A percentile compares a stretch with the other conserved stretches of the same genome.
Evolutionary conservation across 495 filamentous ascomycete species (phyloP).

Genomic region (Penicillium argentinense): DNA sequence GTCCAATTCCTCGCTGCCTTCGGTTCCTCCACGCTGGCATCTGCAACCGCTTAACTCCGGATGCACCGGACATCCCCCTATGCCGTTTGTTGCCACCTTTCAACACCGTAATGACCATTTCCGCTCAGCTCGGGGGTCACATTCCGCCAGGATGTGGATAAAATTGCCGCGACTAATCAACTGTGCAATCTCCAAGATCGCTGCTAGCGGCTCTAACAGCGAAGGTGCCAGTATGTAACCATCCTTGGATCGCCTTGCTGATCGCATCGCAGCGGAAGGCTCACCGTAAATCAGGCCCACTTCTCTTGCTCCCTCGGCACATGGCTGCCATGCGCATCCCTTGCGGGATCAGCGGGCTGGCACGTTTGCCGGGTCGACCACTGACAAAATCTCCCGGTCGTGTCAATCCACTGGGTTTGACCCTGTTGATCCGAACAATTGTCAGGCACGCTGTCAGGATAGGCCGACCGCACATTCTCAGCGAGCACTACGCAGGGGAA

Average conservation of each 20-base stretch:
- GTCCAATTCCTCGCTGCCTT: too few relatives aligned
- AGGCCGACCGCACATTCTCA: too few relatives aligned
- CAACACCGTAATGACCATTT: neutral
- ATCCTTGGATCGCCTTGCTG: conserved; percentile 7
- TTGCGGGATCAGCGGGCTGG: neutral
- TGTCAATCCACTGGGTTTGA: neutral
- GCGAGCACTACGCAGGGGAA: neutral
- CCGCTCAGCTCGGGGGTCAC: conserved; percentile 1
- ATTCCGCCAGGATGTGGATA: conserved; percentile 1
- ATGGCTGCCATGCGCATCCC: neutral
- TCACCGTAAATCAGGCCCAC: conserved; percentile 6
- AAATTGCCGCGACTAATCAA: neutral
- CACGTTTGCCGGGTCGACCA: too few relatives aligned
- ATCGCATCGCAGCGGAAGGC: conserved; percentile 6
- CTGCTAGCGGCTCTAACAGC: conserved; percentile 18
- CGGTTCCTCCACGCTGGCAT: too few relatives aligned
- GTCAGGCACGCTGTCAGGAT: too few relatives aligned
- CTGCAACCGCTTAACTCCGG: conserved; percentile 4
- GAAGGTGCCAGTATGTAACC: conserved; percentile 9
- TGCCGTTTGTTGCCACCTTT: neutral
- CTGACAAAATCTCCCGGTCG: too few relatives aligned
- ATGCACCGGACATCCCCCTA: neutral
- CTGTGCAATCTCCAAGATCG: conserved; percentile 15
- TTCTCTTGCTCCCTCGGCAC: conserved; percentile 10
- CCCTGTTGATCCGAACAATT: neutral